Evolutionary conservation across 192 early-diverging fungal genomes (phyloP).

Genomic region (Dissophora globulifera): DNA sequence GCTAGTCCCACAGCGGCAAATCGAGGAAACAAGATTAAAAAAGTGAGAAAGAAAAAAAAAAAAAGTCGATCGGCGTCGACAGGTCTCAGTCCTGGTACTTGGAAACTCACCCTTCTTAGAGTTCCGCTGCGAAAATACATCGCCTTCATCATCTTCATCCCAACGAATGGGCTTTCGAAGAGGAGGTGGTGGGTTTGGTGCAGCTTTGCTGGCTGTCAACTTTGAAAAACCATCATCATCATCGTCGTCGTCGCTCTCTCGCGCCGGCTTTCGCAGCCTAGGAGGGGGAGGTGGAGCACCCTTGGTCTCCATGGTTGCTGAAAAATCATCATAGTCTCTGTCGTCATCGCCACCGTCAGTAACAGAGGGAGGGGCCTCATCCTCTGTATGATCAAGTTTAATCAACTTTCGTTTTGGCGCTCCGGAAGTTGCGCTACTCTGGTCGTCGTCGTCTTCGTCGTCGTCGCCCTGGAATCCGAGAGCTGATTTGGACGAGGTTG

Average conservation of each 20-base stretch:
- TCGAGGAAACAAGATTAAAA: neutral
- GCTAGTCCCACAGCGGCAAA: slow-evolving; percentile 1
- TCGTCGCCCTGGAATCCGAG: slow-evolving; percentile 43
- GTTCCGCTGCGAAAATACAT: slow-evolving; percentile 14
- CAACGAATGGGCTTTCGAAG: slow-evolving; percentile 28
- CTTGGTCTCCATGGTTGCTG: neutral
- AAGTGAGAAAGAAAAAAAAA: neutral
- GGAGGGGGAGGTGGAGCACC: slow-evolving; percentile 8
- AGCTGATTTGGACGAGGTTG: slow-evolving; percentile 7
- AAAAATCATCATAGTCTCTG: slow-evolving; percentile 15
- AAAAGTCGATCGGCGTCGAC: neutral
- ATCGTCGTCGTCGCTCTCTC: slow-evolving; percentile 11
- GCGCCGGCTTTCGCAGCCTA: slow-evolving; percentile 25
- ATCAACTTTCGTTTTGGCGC: slow-evolving; percentile 35
- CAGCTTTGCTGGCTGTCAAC: slow-evolving; percentile 1
- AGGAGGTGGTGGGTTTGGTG: slow-evolving; percentile 5
- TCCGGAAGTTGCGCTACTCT: neutral
- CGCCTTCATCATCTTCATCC: slow-evolving; percentile 54
- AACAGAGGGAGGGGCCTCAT: neutral
- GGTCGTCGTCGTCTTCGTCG: slow-evolving; percentile 7
- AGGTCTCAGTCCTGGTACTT: neutral
- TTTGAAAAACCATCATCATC: slow-evolving; percentile 20
- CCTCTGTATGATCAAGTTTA: slow-evolving; percentile 26
- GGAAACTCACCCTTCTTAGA: slow-evolving; percentile 31
- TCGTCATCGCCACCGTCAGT: slow-evolving; percentile 7